A percentile compares a stretch with the other conserved stretches of the same genome.
phyloP scores from a whole-genome alignment of 2,329 filamentous ascomycete genomes.

The Calonectria crousiana region DNA sequence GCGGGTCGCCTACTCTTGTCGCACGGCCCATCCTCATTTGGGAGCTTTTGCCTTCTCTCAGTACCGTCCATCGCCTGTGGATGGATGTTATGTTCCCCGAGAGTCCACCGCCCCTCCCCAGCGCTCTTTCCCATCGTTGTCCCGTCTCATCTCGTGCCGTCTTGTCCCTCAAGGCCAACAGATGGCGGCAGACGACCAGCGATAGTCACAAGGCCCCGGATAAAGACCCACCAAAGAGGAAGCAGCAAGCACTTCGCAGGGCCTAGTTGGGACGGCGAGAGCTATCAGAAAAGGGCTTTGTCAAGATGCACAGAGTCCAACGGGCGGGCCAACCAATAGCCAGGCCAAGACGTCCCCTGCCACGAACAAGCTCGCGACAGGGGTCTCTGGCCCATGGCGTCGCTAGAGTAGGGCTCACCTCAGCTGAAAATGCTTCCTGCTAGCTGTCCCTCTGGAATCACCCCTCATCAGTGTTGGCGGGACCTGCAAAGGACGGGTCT shows the following conservation, averaged over 20 bases:
- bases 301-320: conserved; percentile 12
- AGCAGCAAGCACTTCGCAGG: conserved; percentile 22
- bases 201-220: conserved; percentile 14
- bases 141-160: conserved; percentile 9
- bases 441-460: conserved; percentile 43
- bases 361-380: conserved; percentile 46
- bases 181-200: conserved; percentile 18
- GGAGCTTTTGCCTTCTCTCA: neutral
- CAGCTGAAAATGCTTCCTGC: conserved; percentile 51
- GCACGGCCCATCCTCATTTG: conserved; percentile 13
- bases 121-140: neutral
- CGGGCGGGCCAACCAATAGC: conserved; percentile 41
- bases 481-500: conserved; percentile 36
- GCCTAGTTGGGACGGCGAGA: conserved; percentile 27
- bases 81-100: conserved; percentile 12
- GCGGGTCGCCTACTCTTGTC: conserved; percentile 1
- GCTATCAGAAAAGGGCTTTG: neutral
- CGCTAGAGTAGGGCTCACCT: conserved; percentile 52
- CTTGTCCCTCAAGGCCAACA: neutral
- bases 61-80: neutral
- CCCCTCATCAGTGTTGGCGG: conserved; percentile 39
- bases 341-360: conserved; percentile 35
- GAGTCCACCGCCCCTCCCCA: conserved; percentile 33
- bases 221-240: conserved; percentile 23
- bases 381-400: conserved; percentile 43